Percentiles rank a stretch among this genome's conserved stretches.
Evolutionary conservation across 1,284 basidiomycete species (phyloP).

Genomic region (Boletus holoroseus): DNA sequence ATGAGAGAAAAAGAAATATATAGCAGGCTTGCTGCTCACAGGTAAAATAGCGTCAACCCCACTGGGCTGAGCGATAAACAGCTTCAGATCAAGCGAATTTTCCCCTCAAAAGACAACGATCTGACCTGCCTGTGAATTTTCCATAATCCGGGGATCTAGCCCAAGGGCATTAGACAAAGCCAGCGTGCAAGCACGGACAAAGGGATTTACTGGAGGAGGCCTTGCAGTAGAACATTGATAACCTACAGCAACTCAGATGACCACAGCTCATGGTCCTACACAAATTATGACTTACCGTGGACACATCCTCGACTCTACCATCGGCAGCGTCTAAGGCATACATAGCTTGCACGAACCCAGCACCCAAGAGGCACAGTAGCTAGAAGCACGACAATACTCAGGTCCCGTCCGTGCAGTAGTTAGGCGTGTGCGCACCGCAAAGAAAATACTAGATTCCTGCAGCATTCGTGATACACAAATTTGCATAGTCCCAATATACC

Average conservation of each 20-base stretch:
- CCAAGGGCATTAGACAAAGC: slow-evolving; percentile 1
- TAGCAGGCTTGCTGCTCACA: slow-evolving; percentile 42
- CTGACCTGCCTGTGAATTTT: slow-evolving; percentile 52
- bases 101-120: not conserved
- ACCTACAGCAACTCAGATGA: slow-evolving; percentile 40
- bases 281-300: slow-evolving; percentile 35
- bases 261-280: not conserved
- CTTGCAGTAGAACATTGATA: slow-evolving; percentile 73
- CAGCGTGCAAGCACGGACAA: not conserved
- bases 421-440: slow-evolving; percentile 51
- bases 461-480: slow-evolving; percentile 87
- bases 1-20: slow-evolving; percentile 5
- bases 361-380: slow-evolving; percentile 73
- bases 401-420: not conserved
- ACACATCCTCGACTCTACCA: slow-evolving; percentile 58
- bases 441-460: slow-evolving; percentile 90
- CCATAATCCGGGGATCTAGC: slow-evolving; percentile 75
- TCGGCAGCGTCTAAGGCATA: slow-evolving; percentile 91
- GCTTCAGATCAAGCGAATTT: slow-evolving; percentile 14
- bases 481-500: slow-evolving; percentile 80
- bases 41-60: slow-evolving; percentile 76
- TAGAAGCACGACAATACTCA: slow-evolving; percentile 31
- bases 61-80: slow-evolving; percentile 44
- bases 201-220: slow-evolving; percentile 63
- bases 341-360: slow-evolving; percentile 83